These are phyloP conservation scores for Nigrograna mackinnonii DNA, from an alignment of 2,329 filamentous ascomycete genomes.

Conservation along the genomic window DNA sequence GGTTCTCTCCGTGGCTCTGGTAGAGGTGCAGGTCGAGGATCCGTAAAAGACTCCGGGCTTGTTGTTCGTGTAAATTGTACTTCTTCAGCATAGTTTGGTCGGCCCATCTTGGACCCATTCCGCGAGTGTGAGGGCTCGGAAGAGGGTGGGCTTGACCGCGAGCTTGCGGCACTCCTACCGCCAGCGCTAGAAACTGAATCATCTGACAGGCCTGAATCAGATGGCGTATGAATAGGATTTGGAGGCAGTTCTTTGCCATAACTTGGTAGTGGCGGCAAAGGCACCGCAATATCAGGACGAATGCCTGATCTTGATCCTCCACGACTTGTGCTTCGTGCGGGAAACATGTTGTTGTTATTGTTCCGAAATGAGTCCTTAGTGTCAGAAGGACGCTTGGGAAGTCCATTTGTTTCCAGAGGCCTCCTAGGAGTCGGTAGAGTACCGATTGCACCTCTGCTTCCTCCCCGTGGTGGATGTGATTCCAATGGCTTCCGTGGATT, in stretches of 20 bases:
- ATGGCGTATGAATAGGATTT: slow-evolving; percentile 40
- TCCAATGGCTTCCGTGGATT: slow-evolving; percentile 30
- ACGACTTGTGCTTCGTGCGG: slow-evolving; percentile 26
- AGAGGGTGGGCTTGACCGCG: slow-evolving; percentile 41
- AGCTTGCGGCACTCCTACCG: slow-evolving; percentile 38
- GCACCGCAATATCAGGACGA: slow-evolving; percentile 17
- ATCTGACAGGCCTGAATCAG: slow-evolving; percentile 44
- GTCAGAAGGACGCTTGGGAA: slow-evolving; percentile 21
- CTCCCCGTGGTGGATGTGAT: too few relatives aligned
- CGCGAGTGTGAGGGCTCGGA: slow-evolving; percentile 39
- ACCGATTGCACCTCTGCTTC: too few relatives aligned
- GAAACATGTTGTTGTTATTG: slow-evolving; percentile 21
- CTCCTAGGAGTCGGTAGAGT: too few relatives aligned
- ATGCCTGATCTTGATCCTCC: slow-evolving; percentile 12
- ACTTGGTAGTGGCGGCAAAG: slow-evolving; percentile 25
- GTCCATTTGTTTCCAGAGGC: too few relatives aligned
- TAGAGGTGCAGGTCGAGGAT: slow-evolving; percentile 17
- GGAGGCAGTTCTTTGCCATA: slow-evolving; percentile 24
- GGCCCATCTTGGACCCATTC: slow-evolving; percentile 30
- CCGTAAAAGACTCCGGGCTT: slow-evolving; percentile 33
- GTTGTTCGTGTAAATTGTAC: slow-evolving; percentile 27
- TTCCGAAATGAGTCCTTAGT: slow-evolving; percentile 18
- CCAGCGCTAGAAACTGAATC: slow-evolving; percentile 39
- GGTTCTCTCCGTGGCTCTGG: slow-evolving; percentile 17
- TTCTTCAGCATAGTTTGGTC: slow-evolving; percentile 25